Evolutionary conservation across 2,329 filamentous ascomycete genomes (phyloP).

Genomic region (Penicillium janthinellum): DNA sequence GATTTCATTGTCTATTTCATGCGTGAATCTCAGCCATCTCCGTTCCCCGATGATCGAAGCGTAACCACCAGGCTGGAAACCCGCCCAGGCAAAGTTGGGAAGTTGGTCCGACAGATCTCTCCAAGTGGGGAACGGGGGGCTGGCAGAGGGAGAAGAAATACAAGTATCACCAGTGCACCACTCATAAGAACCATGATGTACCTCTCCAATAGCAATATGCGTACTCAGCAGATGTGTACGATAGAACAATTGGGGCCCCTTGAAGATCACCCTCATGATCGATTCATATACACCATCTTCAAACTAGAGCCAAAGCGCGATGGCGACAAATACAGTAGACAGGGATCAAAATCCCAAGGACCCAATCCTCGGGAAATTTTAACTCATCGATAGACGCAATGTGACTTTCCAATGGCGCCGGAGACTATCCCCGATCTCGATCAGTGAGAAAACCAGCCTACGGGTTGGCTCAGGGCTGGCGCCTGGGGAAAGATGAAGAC

Average conservation of each 20-base stretch:
- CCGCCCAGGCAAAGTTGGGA: slow-evolving; percentile 2
- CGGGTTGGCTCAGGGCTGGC: too few species aligned
- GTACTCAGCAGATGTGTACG: not conserved
- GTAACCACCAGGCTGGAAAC: not conserved
- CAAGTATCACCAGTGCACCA: not conserved
- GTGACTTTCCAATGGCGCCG: not conserved
- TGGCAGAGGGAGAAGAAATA: not conserved
- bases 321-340: not conserved
- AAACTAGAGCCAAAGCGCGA: not conserved
- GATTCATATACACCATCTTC: not conserved
- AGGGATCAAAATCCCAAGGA: slow-evolving; percentile 11
- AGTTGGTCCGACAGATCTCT: slow-evolving; percentile 9
- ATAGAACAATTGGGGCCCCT: too few species aligned
- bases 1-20: not conserved
- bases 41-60: not conserved
- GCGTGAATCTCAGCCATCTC: not conserved
- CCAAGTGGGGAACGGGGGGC: slow-evolving; percentile 2
- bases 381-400: not conserved
- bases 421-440: slow-evolving; percentile 7
- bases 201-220: not conserved
- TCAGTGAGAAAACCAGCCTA: not conserved
- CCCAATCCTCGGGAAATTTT: slow-evolving; percentile 14
- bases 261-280: not conserved
- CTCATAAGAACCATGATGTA: not conserved
- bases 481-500: not conserved